A percentile compares a stretch with the other conserved stretches of the same genome.
Evolutionary conservation across 805 yeast genomes (phyloP).

Genomic region (Helenozyma rhizophorensis): DNA sequence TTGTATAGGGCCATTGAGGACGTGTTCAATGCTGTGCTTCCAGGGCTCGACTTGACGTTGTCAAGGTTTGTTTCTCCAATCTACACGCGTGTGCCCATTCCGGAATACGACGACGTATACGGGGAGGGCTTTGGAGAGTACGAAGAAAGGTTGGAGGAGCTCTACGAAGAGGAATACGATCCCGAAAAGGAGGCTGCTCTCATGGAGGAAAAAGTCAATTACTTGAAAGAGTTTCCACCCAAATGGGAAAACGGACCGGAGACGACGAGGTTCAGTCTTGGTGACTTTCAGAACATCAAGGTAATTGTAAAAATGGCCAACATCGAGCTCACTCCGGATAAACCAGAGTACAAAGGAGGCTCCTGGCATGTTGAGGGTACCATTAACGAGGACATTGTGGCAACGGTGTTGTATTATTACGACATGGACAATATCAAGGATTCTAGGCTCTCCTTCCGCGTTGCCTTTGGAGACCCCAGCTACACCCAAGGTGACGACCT

Average conservation of each 20-base stretch:
- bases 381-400: constrained; percentile 38
- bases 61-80: constrained; percentile 19
- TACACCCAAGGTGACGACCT: constrained; percentile 32
- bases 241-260: constrained; percentile 1
- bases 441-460: constrained; percentile 28
- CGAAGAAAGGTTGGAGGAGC: constrained; percentile 2
- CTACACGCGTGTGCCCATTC: constrained; percentile 13
- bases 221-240: constrained; percentile 5
- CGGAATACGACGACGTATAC: constrained; percentile 13
- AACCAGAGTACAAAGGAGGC: constrained; percentile 35
- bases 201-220: background rate
- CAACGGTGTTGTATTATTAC: constrained; percentile 38
- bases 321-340: constrained; percentile 38
- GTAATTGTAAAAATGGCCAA: constrained; percentile 39
- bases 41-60: constrained; percentile 28
- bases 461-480: constrained; percentile 24
- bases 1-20: constrained; percentile 28
- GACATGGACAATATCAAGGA: constrained; percentile 36
- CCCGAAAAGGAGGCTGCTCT: constrained; percentile 8
- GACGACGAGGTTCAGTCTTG: background rate
- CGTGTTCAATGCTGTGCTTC: constrained; percentile 25
- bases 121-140: constrained; percentile 8
- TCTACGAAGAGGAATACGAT: constrained; percentile 6
- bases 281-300: constrained; percentile 21
- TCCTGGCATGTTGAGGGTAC: constrained; percentile 43